These are phyloP conservation scores for Vigna trinervia DNA, from an alignment of 306 rosid genomes.

Conservation along the genomic window DNA sequence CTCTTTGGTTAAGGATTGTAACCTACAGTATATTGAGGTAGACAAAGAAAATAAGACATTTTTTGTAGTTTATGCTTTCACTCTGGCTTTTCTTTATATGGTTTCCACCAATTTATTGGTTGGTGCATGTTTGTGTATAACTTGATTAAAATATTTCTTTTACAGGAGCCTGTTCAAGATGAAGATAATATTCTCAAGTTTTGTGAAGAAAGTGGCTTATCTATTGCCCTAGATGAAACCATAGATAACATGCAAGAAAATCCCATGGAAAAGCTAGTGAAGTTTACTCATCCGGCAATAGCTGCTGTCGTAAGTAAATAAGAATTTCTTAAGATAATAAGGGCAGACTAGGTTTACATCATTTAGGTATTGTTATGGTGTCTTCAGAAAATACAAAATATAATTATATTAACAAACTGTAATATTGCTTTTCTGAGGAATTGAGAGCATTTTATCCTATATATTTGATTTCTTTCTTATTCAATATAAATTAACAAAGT, in stretches of 20 bases:
- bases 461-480: not conserved
- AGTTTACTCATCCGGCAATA: conserved; percentile 85
- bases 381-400: not conserved
- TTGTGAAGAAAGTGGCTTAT: conserved; percentile 84
- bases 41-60: conserved; percentile 27
- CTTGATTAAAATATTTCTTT: conserved; percentile 39
- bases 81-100: not conserved
- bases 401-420: conserved; percentile 8
- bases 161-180: conserved; percentile 87
- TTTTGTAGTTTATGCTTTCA: conserved; percentile 9
- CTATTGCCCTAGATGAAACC: conserved; percentile 95
- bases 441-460: conserved; percentile 13
- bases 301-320: conserved; percentile 77
- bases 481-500: conserved; percentile 8
- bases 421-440: not conserved
- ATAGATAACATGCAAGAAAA: conserved; percentile 66
- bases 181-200: conserved; percentile 80
- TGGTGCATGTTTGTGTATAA: conserved; percentile 30
- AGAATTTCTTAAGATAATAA: conserved; percentile 25
- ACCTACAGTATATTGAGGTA: conserved; percentile 93
- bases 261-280: conserved; percentile 66
- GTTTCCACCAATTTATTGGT: not conserved
- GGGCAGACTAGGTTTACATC: conserved; percentile 1
- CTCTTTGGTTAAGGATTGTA: conserved; percentile 75
- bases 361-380: conserved; percentile 33